A percentile compares a stretch with the other conserved stretches of the same genome.
These are phyloP conservation scores for Cutaneotrichosporon cutaneum DNA, from an alignment of 1,284 basidiomycete genomes.

Conservation along the genomic window DNA sequence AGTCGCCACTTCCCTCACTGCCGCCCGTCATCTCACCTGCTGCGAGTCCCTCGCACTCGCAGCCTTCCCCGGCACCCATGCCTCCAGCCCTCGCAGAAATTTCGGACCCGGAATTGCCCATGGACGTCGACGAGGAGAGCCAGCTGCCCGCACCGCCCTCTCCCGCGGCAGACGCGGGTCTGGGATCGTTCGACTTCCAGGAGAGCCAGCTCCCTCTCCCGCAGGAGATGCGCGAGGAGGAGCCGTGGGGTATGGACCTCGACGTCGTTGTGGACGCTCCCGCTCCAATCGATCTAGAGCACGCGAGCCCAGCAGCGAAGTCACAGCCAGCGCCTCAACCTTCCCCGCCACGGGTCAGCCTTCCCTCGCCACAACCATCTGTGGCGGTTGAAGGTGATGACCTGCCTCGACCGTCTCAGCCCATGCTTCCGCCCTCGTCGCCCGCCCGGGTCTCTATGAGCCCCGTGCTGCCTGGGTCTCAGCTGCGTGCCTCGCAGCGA, in stretches of 20 bases:
- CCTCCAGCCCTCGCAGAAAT: too few species aligned
- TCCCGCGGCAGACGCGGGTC: neutral
- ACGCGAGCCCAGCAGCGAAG: neutral
- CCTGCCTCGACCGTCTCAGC: neutral
- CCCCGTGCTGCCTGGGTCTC: neutral
- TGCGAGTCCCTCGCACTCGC: too few species aligned
- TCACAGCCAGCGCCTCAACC: neutral
- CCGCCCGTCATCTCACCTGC: too few species aligned
- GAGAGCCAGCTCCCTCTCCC: conserved; percentile 1
- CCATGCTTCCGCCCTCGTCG: neutral
- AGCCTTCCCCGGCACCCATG: too few species aligned
- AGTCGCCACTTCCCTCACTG: too few species aligned
- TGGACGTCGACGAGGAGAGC: neutral
- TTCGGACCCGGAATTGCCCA: too few species aligned
- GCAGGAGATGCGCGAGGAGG: neutral
- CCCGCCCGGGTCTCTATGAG: neutral
- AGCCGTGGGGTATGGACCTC: conserved; percentile 5
- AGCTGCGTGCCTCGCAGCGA: neutral
- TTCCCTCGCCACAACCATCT: neutral
- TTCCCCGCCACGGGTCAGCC: neutral
- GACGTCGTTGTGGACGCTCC: neutral
- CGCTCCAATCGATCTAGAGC: neutral
- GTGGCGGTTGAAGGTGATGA: too few species aligned
- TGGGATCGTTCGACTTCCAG: neutral
- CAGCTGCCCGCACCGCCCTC: neutral